These are phyloP conservation scores for Omphalea diandra DNA, from an alignment of 441 rosid species.

Conservation along the genomic window DNA sequence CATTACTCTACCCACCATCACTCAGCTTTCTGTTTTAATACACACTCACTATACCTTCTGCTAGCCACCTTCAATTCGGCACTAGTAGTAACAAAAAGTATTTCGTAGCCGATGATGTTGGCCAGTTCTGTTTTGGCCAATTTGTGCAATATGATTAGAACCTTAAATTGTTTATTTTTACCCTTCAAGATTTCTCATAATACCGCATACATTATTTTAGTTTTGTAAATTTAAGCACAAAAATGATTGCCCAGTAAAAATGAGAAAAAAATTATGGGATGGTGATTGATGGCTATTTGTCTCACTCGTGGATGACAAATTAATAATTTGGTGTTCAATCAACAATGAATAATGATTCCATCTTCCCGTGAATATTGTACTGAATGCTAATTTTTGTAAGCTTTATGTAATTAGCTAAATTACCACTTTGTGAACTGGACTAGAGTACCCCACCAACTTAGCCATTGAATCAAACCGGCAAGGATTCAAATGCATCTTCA, in stretches of 20 bases:
- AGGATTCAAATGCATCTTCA: neutral
- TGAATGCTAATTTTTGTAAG: conserved; percentile 1
- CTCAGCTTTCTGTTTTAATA: conserved; percentile 6
- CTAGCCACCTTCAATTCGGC: neutral
- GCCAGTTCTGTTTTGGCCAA: too few species aligned
- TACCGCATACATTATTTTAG: too few species aligned
- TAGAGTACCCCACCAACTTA: neutral
- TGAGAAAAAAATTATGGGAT: neutral
- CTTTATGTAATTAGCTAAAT: neutral
- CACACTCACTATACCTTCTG: neutral
- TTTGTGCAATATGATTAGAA: too few species aligned
- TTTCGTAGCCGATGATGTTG: too few species aligned
- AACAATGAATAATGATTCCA: conserved; percentile 4
- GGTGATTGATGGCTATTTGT: conserved; percentile 9
- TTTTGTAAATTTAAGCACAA: too few species aligned
- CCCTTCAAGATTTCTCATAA: too few species aligned
- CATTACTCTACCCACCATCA: neutral
- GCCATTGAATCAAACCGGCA: neutral
- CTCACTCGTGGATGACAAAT: neutral
- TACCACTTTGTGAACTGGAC: neutral
- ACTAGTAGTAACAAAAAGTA: neutral
- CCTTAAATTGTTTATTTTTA: too few species aligned
- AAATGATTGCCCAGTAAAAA: neutral
- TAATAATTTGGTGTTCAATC: conserved; percentile 12
- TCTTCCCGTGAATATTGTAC: conserved; percentile 28